Conservation (phyloP, 2,329 filamentous ascomycete species). For the Fusarium hostae region DNA sequence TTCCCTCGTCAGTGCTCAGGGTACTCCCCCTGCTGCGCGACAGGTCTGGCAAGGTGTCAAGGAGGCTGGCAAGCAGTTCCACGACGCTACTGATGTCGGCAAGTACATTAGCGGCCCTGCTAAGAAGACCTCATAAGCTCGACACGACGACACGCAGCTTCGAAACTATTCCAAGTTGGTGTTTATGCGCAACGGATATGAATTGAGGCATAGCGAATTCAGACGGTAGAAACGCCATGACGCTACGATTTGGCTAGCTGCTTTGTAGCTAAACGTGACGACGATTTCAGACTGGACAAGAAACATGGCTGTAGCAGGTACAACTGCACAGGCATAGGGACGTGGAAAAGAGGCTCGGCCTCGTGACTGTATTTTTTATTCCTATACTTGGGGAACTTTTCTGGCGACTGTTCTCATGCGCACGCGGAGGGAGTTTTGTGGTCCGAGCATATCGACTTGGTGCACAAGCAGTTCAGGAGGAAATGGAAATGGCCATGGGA, state of each 20-base stretch:
- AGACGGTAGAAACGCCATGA: constrained; percentile 31
- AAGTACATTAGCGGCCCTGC: constrained; percentile 73
- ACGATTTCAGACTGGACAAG: constrained; percentile 23
- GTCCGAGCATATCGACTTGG: constrained; percentile 25
- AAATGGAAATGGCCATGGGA: constrained; percentile 14
- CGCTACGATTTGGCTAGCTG: constrained; percentile 34
- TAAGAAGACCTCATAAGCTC: constrained; percentile 56
- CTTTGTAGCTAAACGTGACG: constrained; percentile 20
- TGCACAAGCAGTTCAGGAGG: constrained; percentile 25
- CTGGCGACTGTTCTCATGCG: constrained; percentile 25
- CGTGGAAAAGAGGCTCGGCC: constrained; percentile 13
- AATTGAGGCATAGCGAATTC: constrained; percentile 25
- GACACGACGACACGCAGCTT: neutral
- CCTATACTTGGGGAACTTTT: constrained; percentile 30
- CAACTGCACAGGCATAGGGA: neutral
- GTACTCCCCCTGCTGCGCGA: constrained; percentile 81
- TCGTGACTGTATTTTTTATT: constrained; percentile 24
- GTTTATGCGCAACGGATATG: neutral
- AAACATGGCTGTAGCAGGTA: neutral
- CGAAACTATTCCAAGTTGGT: neutral
- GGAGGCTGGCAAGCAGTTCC: constrained; percentile 75
- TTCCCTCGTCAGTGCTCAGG: constrained; percentile 84
- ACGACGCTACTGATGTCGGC: constrained; percentile 81
- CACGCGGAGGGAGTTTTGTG: constrained; percentile 30
- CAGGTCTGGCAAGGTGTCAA: constrained; percentile 86